Conservation (phyloP, 169 alveolate genomes). For the Eimeria sp. region DNA sequence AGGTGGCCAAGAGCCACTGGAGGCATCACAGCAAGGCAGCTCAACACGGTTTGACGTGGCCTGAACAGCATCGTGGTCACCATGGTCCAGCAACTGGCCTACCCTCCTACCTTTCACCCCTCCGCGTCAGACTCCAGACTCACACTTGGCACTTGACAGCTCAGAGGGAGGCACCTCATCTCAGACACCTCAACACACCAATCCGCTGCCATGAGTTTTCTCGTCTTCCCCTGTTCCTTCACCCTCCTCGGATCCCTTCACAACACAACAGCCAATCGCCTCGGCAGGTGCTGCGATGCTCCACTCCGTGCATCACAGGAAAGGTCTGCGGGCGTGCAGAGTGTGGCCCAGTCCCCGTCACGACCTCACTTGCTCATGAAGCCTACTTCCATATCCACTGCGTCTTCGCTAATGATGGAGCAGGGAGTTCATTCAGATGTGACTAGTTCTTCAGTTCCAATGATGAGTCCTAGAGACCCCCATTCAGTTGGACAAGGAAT, state of each 20-base stretch:
- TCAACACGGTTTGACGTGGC: background rate
- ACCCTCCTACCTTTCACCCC: no score
- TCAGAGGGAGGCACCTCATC: no score
- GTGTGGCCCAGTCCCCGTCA: background rate
- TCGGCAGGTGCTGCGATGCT: background rate
- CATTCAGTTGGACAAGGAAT: background rate
- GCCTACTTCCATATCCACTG: background rate
- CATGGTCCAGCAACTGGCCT: no score
- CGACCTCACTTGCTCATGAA: background rate
- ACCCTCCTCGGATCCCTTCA: background rate
- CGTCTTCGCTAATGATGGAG: background rate
- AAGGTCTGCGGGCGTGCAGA: background rate
- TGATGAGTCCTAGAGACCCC: background rate
- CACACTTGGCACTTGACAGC: no score
- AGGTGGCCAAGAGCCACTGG: background rate
- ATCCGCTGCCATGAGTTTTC: background rate
- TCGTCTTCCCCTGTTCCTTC: background rate
- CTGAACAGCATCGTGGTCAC: no score
- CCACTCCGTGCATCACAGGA: background rate
- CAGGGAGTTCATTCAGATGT: background rate
- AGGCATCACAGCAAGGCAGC: background rate
- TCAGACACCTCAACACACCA: no score
- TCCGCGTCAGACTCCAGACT: no score
- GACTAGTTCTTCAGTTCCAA: background rate
- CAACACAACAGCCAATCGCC: background rate